Evolutionary conservation across 306 rosid species (phyloP).

Genomic region (Cajanus cajan): DNA sequence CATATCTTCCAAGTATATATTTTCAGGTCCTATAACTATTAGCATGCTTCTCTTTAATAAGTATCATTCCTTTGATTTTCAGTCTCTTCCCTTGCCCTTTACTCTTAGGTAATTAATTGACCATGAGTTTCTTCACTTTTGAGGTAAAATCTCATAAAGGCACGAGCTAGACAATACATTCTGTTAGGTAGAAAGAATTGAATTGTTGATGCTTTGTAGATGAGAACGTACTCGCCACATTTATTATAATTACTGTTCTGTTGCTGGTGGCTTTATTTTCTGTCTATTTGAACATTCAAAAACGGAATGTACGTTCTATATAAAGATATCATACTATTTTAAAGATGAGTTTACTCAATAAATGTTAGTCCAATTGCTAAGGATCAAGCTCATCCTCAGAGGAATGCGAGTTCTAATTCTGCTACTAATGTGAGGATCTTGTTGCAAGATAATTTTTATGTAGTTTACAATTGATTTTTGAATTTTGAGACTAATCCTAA

Average conservation of each 20-base stretch:
- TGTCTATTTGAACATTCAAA: neutral
- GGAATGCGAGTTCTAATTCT: too few species aligned
- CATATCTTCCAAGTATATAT: neutral
- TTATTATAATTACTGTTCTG: neutral
- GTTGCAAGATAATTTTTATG: too few species aligned
- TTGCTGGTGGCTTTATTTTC: neutral
- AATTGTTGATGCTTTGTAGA: constrained; percentile 16
- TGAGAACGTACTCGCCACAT: neutral
- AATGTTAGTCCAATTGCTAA: too few species aligned
- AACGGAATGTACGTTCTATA: neutral
- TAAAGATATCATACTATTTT: neutral
- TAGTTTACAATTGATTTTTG: too few species aligned
- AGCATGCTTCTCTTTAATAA: neutral
- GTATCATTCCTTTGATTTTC: neutral
- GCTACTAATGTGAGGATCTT: too few species aligned
- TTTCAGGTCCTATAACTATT: neutral
- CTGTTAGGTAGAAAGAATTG: constrained; percentile 12
- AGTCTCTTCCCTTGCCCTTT: constrained; percentile 7
- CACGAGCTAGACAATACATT: neutral
- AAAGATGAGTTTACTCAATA: neutral
- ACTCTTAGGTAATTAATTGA: neutral
- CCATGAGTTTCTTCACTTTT: neutral
- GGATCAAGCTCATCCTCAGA: too few species aligned
- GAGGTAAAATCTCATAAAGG: neutral
- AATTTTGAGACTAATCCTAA: too few species aligned